Evolutionary conservation across 1,139 yeast species (phyloP).

Genomic region (Taphrina populina): DNA sequence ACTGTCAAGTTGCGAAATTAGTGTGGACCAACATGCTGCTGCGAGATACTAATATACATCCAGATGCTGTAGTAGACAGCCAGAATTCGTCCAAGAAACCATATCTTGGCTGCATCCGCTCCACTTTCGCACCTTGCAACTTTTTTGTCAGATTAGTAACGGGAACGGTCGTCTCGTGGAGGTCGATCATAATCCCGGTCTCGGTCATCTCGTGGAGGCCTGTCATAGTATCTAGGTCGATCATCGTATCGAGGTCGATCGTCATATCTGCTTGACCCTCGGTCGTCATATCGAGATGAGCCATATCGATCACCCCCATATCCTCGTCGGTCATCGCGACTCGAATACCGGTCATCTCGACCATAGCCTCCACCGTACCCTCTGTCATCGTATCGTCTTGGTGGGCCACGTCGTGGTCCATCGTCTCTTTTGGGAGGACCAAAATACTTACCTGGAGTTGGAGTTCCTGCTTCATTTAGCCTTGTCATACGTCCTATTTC

Average conservation of each 20-base stretch:
- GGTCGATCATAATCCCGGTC: constrained; percentile 25
- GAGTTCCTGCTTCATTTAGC: constrained; percentile 40
- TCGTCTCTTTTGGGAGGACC: constrained; percentile 46
- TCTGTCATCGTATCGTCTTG: constrained; percentile 41
- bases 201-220: constrained; percentile 23
- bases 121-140: too few relatives aligned
- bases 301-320: constrained; percentile 34
- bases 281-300: constrained; percentile 16
- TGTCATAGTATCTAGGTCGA: constrained; percentile 20
- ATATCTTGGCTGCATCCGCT: too few relatives aligned
- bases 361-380: constrained; percentile 41
- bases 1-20: too few relatives aligned
- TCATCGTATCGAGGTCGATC: constrained; percentile 33
- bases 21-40: too few relatives aligned
- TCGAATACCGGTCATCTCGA: constrained; percentile 40
- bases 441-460: constrained; percentile 49
- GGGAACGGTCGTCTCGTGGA: constrained; percentile 24
- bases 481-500: background rate
- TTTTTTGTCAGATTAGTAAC: constrained; percentile 18
- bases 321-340: constrained; percentile 43
- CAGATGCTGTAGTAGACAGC: too few relatives aligned
- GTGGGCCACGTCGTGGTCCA: constrained; percentile 35
- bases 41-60: too few relatives aligned
- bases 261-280: constrained; percentile 20
- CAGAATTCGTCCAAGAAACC: too few relatives aligned